These are phyloP conservation scores for Pythium apleroticum DNA, from an alignment of 352 stramenopile species.

Conservation along the genomic window DNA sequence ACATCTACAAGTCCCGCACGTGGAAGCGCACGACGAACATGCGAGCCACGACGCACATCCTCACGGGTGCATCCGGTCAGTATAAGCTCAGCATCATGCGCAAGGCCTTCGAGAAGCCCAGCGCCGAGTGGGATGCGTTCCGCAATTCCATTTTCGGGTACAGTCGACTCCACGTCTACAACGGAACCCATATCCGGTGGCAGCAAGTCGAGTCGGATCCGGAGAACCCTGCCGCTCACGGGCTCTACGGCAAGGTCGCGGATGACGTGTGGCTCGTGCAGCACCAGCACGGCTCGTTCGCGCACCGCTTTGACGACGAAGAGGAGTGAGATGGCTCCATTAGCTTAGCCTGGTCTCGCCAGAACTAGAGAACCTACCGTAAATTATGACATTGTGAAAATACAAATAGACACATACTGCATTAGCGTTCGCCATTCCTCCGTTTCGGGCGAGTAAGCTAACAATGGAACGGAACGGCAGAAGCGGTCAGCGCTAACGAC, in stretches of 20 bases:
- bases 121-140: constrained; percentile 75
- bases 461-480: constrained; percentile 9
- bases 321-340: constrained; percentile 1
- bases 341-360: not conserved
- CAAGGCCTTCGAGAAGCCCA: constrained; percentile 68
- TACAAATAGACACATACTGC: not conserved
- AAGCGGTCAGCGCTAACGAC: not conserved
- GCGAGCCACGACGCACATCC: constrained; percentile 85
- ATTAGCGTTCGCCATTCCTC: not conserved
- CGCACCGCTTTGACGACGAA: constrained; percentile 19
- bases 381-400: not conserved
- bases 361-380: not conserved
- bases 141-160: constrained; percentile 89
- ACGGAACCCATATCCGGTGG: constrained; percentile 88
- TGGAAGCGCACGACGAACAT: constrained; percentile 77
- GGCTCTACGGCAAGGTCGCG: constrained; percentile 76
- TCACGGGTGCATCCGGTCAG: constrained; percentile 87
- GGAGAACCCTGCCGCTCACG: constrained; percentile 69
- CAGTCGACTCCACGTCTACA: constrained; percentile 78
- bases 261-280: constrained; percentile 92
- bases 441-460: constrained; percentile 8
- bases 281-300: constrained; percentile 87
- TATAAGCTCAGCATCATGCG: constrained; percentile 79
- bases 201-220: constrained; percentile 84
- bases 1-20: constrained; percentile 70